Conservation (phyloP, 2,329 filamentous ascomycete genomes). For the Seiridium cupressi region DNA sequence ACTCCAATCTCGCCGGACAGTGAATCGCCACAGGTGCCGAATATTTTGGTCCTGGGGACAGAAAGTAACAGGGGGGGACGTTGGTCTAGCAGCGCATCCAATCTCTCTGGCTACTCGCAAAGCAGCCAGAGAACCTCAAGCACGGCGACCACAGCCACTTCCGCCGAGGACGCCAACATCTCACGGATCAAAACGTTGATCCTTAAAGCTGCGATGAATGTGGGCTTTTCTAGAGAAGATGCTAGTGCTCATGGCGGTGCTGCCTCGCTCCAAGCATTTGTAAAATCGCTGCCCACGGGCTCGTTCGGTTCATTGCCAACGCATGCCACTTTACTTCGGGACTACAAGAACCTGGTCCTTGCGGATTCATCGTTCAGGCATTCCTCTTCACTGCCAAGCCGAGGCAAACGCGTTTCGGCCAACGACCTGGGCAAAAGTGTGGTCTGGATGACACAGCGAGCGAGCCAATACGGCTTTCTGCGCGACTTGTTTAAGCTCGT, state of each 20-base stretch:
- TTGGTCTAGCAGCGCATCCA: slow-evolving; percentile 81
- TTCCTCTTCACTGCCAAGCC: slow-evolving; percentile 51
- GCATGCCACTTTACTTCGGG: slow-evolving; percentile 70
- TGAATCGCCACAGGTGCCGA: slow-evolving; percentile 71
- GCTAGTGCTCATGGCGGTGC: slow-evolving; percentile 44
- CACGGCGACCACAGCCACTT: slow-evolving; percentile 68
- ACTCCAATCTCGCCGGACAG: slow-evolving; percentile 80
- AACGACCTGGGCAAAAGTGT: slow-evolving; percentile 81
- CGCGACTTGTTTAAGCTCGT: slow-evolving; percentile 80
- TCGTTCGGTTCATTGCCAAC: slow-evolving; percentile 73
- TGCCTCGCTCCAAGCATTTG: slow-evolving; percentile 67
- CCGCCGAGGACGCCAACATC: slow-evolving; percentile 73
- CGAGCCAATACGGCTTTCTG: slow-evolving; percentile 74
- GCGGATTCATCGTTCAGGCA: slow-evolving; percentile 67
- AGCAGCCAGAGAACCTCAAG: slow-evolving; percentile 64
- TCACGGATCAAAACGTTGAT: slow-evolving; percentile 76
- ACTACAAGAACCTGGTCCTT: slow-evolving; percentile 78
- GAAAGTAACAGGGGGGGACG: slow-evolving; percentile 59
- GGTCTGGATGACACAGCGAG: slow-evolving; percentile 67
- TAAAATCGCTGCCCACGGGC: slow-evolving; percentile 71
- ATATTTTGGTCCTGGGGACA: slow-evolving; percentile 84
- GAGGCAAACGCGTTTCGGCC: slow-evolving; percentile 61
- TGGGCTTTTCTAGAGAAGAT: slow-evolving; percentile 68
- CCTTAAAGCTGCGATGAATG: slow-evolving; percentile 81
- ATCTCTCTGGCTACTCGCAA: slow-evolving; percentile 77